phyloP scores from a whole-genome alignment of 2,329 filamentous ascomycete genomes.

The Claviceps sp. region DNA sequence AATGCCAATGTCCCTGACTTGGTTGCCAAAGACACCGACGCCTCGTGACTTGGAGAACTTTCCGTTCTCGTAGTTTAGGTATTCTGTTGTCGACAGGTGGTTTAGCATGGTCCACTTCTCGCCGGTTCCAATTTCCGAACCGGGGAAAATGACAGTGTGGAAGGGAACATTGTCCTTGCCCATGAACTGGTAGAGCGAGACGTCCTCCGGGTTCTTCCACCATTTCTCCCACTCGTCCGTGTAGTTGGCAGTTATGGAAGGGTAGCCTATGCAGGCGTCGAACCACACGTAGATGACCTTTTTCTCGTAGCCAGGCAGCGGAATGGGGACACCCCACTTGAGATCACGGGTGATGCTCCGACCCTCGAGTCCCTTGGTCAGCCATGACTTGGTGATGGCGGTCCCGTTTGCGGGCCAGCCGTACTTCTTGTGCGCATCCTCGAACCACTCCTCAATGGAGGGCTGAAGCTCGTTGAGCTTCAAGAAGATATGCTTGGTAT shows the following conservation, averaged over 20 bases:
- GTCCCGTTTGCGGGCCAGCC: constrained; percentile 64
- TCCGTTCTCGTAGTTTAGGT: constrained; percentile 74
- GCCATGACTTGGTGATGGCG: constrained; percentile 67
- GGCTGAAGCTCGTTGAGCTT: constrained; percentile 71
- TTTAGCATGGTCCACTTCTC: constrained; percentile 85
- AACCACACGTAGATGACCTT: constrained; percentile 90
- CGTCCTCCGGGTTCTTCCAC: constrained; percentile 84
- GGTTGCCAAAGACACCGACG: constrained; percentile 84
- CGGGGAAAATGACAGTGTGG: constrained; percentile 85
- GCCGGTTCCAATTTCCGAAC: constrained; percentile 67
- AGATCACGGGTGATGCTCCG: constrained; percentile 87
- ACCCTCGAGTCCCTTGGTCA: constrained; percentile 70
- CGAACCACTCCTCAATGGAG: constrained; percentile 64
- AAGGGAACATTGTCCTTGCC: constrained; percentile 57
- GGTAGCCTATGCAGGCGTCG: constrained; percentile 84
- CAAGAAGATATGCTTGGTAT: constrained; percentile 88
- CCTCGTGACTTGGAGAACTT: constrained; percentile 90
- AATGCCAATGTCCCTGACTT: constrained; percentile 74
- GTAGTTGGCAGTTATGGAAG: constrained; percentile 87
- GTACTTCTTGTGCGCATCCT: constrained; percentile 58
- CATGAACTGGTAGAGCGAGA: constrained; percentile 88
- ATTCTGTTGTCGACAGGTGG: constrained; percentile 76
- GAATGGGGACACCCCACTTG: constrained; percentile 66
- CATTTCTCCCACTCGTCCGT: constrained; percentile 82
- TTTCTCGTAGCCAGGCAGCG: constrained; percentile 34